phyloP scores from a whole-genome alignment of 345 rosid species.

The Erysimum cheiranthoides region DNA sequence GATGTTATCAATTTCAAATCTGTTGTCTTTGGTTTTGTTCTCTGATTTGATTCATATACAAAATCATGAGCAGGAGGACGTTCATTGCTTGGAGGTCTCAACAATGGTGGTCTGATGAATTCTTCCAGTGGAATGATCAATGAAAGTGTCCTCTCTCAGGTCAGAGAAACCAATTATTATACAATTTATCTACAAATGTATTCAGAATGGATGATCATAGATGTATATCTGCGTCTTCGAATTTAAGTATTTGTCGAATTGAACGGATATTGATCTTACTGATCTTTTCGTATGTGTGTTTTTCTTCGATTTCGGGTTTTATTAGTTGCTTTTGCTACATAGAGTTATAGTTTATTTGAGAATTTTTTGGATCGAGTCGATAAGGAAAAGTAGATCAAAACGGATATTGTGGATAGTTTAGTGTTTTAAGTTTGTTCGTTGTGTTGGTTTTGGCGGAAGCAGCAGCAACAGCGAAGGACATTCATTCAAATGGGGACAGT shows the following conservation, averaged over 20 bases:
- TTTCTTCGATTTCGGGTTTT: no score
- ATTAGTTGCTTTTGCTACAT: neutral
- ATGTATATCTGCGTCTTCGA: neutral
- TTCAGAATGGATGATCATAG: no score
- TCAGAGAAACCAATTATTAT: constrained; percentile 35
- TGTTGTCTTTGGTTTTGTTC: no score
- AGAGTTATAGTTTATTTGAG: neutral
- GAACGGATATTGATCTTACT: neutral
- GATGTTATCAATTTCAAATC: no score
- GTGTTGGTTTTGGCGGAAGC: constrained; percentile 14
- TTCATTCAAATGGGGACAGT: constrained; percentile 92
- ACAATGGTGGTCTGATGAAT: constrained; percentile 46
- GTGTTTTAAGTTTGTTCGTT: neutral
- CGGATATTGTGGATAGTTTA: neutral
- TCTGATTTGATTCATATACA: no score
- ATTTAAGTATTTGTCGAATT: neutral
- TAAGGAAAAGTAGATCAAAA: neutral
- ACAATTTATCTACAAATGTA: neutral
- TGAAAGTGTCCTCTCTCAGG: constrained; percentile 55
- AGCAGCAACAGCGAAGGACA: constrained; percentile 69
- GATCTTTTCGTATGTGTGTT: no score
- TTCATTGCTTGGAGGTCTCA: constrained; percentile 58
- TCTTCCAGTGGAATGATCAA: constrained; percentile 45
- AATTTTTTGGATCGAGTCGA: neutral
- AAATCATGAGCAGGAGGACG: constrained; percentile 54